Conservation (phyloP, 148 eudicot genomes). For the Pouteria glomerata region DNA sequence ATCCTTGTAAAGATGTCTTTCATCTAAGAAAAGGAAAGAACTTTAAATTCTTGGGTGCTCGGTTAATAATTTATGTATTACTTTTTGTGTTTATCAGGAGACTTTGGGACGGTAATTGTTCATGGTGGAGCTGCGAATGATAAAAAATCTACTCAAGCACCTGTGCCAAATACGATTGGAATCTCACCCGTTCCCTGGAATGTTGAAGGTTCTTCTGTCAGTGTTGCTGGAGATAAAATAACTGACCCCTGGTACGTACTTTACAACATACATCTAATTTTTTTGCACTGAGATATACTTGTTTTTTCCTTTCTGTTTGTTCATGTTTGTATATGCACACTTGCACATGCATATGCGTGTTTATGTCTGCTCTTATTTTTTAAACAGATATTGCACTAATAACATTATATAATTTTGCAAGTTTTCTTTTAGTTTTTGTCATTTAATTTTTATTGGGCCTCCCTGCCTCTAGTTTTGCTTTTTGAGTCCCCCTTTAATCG, state of each 20-base stretch:
- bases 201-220: conserved; percentile 29
- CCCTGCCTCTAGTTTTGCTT: too few species aligned
- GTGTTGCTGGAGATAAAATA: conserved; percentile 36
- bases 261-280: background rate
- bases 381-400: background rate
- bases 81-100: conserved; percentile 44
- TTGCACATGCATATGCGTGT: background rate
- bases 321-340: background rate
- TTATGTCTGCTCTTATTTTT: background rate
- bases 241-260: conserved; percentile 39
- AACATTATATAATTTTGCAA: background rate
- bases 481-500: too few species aligned
- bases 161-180: conserved; percentile 19
- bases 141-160: conserved; percentile 28
- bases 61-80: conserved; percentile 3
- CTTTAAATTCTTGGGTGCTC: background rate
- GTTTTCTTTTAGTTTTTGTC: background rate
- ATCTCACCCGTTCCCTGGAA: conserved; percentile 25
- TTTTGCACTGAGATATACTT: background rate
- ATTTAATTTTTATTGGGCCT: too few species aligned
- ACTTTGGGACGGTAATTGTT: conserved; percentile 83
- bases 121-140: conserved; percentile 57
- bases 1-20: background rate
- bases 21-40: background rate
- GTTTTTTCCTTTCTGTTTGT: background rate